phyloP scores from a whole-genome alignment of 352 stramenopile species.

The Globisporangium solare region DNA sequence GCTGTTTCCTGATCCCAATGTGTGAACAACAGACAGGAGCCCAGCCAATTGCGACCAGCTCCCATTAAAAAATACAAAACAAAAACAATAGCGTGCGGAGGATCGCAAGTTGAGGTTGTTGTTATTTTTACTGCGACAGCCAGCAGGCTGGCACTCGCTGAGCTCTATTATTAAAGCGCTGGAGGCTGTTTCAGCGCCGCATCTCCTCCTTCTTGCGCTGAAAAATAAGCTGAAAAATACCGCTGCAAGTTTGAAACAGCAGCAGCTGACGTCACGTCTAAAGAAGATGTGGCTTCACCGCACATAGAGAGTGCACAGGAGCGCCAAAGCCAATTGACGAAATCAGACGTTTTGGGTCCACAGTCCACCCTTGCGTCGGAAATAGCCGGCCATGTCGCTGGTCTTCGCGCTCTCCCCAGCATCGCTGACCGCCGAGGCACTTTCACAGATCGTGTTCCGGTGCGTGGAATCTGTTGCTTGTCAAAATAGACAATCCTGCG shows the following conservation, averaged over 20 bases:
- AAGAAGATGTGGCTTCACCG: neutral
- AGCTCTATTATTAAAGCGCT: neutral
- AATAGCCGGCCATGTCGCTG: neutral
- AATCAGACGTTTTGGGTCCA: constrained; percentile 5
- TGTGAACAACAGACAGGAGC: no score
- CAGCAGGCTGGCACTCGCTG: no score
- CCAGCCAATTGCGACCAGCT: neutral
- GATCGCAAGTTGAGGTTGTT: constrained; percentile 1
- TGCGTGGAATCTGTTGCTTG: neutral
- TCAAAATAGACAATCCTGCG: neutral
- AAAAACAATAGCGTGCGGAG: neutral
- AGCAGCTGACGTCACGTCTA: neutral
- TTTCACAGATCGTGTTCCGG: no score
- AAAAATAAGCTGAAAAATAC: neutral
- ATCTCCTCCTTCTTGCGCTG: no score
- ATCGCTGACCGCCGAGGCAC: no score
- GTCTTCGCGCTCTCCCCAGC: no score
- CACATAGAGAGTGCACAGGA: neutral
- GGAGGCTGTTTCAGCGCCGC: neutral
- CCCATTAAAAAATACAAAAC: neutral
- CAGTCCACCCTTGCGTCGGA: neutral
- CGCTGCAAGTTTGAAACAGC: neutral
- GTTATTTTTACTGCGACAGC: no score
- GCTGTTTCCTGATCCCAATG: no score
- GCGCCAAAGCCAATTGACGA: constrained; percentile 2